Base-by-base conservation (phyloP, 345 rosid genomes). In the Laguncularia racemosa region DNA sequence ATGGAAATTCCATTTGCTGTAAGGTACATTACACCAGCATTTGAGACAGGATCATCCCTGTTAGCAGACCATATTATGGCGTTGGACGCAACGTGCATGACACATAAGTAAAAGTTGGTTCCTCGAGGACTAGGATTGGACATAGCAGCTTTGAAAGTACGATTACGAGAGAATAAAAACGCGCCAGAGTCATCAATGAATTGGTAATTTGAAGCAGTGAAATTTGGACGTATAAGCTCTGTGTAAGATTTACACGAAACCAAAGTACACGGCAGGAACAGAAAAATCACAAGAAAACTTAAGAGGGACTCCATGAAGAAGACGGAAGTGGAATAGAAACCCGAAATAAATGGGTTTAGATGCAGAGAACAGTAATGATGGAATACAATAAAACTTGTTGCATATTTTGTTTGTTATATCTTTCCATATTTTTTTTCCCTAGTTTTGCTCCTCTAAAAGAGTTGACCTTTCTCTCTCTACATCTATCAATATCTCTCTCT, bases 51-150 rank as follows among this genome's bases (percentile, higher is more conserved):
- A 13, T 53, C 60, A 61, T 81, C 78, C n/a, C 82, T 84, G 69
- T 84, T 86, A 19, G 96, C 92, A 13, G 98, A 76, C 98, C 98
- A 91, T 67, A 88, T 77, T 58, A 85, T 74, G 45, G 65, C 52
- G 62, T 61, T 72, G 67, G 96, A 85, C 2, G 50, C 74, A 14
- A 67, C 84, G 15, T 88, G 96, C 65, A 84, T 55, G 61, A 91
- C 71, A 50, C 86, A 85, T 46, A 91, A 74, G 83, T 85, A 91
- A 67, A 75, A 91, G 62, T 52, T 61, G 52, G 70, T 40, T 44
- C 64, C 73, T 62, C 56, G 75, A 46, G 59, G 61, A 54, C 45
- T 68, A 7, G 86, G 86, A 58, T 75, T 82, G 71, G 78, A 74
- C 50, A 91, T 71, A 55, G 84, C 73, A 62, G 85, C 89, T 73